Evolutionary conservation across 257 asterid species (phyloP), one percentile per base, ranked within the genome.

Genomic region (Anisodus tanguticus): DNA sequence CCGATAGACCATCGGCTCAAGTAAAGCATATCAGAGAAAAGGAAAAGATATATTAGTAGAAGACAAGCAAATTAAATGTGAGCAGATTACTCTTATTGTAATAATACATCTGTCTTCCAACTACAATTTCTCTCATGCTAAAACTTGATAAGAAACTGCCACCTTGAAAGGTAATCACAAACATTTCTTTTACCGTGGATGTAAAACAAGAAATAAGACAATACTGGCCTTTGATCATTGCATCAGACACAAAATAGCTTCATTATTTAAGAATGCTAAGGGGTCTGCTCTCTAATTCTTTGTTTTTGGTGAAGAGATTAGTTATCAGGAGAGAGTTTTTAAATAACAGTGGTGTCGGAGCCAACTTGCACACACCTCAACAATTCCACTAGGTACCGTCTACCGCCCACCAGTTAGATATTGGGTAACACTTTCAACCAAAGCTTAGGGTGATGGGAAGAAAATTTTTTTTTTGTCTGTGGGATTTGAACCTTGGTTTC

Each of bases 91-190:
- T 45, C 59, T 47, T 10, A 47, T 19, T 47, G 35, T 47, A 51
- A 72, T 45, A 59, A 47, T 72, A 59, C 58, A 1, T 72, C 41
- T 45, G 15, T 47, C 59, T 19, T 72, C 37, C 59, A 47, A 19
- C 2, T 45, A 72, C 80, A 72, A 72, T n/a, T 51, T 45, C 2
- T 72, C 80, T 47, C 80, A n/a, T 72, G 41, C 59, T 72, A 4
- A n/a, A 45, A 19, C 80, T 72, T 72, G 80, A 13, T 10, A 72
- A 37, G 76, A 35, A 67, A 67, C 2, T 67, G n/a, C 13, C 0
- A 17, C 11, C 76, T 35, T 67, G 22, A 11, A 7, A 35, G 19
- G 49, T 67, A 47, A 67, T 12, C 19, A 15, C 11, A 13, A 31
- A 67, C 49, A 13, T 67, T 67, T 16, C 37, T 2, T 2, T 2